Base-by-base conservation (phyloP, 352 stramenopile genomes). In the Blastocystis sp. region DNA sequence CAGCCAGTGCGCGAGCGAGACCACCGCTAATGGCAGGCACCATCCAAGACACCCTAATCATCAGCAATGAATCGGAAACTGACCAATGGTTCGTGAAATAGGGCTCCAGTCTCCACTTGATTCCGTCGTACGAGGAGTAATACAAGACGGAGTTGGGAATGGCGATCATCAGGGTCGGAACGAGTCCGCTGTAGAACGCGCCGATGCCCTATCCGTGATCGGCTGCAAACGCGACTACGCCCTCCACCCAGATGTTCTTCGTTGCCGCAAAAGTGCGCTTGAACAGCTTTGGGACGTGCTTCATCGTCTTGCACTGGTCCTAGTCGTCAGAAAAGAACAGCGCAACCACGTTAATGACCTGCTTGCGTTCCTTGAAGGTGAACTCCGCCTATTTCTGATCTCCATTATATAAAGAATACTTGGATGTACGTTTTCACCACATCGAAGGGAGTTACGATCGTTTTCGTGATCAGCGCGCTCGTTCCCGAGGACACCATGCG, bases 401-500 rank as follows among this genome's bases (percentile, higher is more conserved):
- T n/a, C 45, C 35, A 21, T 0, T 63, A 31, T 45, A 3, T 89
- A 24, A 60, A 33, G 13, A 1, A n/a, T 33, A 80, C 79, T 31
- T 89, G 79, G 50, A 89, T 50, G 41, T 89, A 89, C 26, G 79
- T 89, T 62, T 89, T 89, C 3, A 89, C 65, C 29, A 89, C 79
- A 77, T 89, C 79, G n/a, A 89, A 89, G n/a, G 79, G 79, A 66
- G 63, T 89, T 35, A 89, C 79, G 33, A 89, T 62, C 29, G 79
- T 80, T 65, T 89, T 89, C 41, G 79, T 89, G n/a, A 89, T 66
- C 9, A 89, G 41, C 37, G 79, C 79, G 41, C 79, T 89, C 19
- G 35, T 62, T 60, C 63, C 79, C 3, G 79, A 89, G 41, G 79
- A 89, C 6, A 89, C n/a, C 67, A 80, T 80, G 24, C 79, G 63